Evolutionary conservation across 108 stramenopile genomes (phyloP).

Genomic region (Discostella pseudostelligera): DNA sequence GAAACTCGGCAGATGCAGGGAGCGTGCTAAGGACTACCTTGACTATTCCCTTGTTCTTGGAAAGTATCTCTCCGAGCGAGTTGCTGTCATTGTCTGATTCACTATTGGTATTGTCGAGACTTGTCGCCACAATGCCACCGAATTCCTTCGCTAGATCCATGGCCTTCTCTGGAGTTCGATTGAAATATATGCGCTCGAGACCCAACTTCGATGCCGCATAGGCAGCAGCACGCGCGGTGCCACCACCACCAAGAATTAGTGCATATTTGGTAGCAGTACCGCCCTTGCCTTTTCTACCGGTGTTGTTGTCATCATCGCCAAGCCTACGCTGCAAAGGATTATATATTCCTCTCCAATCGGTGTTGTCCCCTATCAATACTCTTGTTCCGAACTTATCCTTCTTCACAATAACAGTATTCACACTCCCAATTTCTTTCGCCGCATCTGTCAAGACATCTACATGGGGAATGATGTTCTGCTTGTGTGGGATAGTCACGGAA

Average conservation of each 20-base stretch:
- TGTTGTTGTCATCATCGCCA: conserved; percentile 38
- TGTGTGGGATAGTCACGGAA: conserved; percentile 98
- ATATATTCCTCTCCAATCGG: conserved; percentile 98
- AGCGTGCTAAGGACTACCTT: conserved; percentile 90
- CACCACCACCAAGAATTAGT: conserved; percentile 95
- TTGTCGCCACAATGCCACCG: conserved; percentile 77
- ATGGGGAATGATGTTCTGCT: conserved; percentile 89
- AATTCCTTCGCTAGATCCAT: conserved; percentile 84
- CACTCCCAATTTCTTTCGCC: conserved; percentile 94
- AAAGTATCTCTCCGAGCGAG: conserved; percentile 37
- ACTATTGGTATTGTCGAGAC: conserved; percentile 62
- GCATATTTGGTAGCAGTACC: conserved; percentile 37
- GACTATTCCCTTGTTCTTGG: conserved; percentile 31
- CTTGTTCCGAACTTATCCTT: conserved; percentile 63
- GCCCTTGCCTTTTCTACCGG: conserved; percentile 15
- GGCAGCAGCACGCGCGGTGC: conserved; percentile 96
- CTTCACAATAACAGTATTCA: conserved; percentile 90
- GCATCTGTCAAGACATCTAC: conserved; percentile 92
- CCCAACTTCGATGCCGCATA: conserved; percentile 83
- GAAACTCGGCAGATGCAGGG: conserved; percentile 89
- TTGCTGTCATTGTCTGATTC: conserved; percentile 16
- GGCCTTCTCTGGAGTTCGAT: conserved; percentile 92
- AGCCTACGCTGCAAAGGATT: conserved; percentile 80
- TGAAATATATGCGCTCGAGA: conserved; percentile 86
- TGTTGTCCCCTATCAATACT: conserved; percentile 93